Evolutionary conservation across 345 rosid species (phyloP), one percentile per base, ranked within the genome.

Genomic region (Dovyalis caffra): DNA sequence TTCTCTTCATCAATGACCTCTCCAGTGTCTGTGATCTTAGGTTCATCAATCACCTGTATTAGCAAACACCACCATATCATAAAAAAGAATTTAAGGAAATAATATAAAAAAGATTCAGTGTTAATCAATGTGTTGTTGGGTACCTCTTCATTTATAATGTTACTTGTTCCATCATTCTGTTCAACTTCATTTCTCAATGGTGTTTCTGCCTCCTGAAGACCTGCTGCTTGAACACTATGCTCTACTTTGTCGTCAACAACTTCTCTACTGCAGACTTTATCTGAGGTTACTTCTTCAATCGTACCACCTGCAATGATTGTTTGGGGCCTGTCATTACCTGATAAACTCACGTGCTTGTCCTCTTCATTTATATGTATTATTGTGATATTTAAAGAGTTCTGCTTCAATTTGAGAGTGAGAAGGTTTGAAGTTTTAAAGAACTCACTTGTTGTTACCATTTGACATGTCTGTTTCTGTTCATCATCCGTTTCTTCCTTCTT

Each of bases 361-460:
- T 40, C 16, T 40, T 40, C 47, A 40, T 40, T 40, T 40, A 40
- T 40, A 40, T 40, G 47, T 35, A 6, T 40, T 40, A 3, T 40
- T 0, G 47, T 40, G 47, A 12, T 40, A 0, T 11, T 40, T 40
- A 0, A 12, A 12, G 47, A 0, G 14, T 12, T 12, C 47, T 40
- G 16, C 47, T 40, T 40, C 5, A 40, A 40, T 68, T 40, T 68
- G 26, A 6, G 61, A 56, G 28, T 0, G 28, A n/a, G 12, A 6
- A 56, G 28, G 2, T 8, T 56, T 56, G 61, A 8, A 11, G 6
- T 16, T 56, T 56, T 56, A 38, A 69, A 40, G 31, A 25, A 65
- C 84, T 77, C 20, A 81, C 84, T 43, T 20, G 67, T 18, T 76
- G 18, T n/a, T n/a, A n/a, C 53, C 57, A 40, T 65, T 73, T 74